Conservation (phyloP, 768 basidiomycete species). For the Boletus pseudo-olivaceus region DNA sequence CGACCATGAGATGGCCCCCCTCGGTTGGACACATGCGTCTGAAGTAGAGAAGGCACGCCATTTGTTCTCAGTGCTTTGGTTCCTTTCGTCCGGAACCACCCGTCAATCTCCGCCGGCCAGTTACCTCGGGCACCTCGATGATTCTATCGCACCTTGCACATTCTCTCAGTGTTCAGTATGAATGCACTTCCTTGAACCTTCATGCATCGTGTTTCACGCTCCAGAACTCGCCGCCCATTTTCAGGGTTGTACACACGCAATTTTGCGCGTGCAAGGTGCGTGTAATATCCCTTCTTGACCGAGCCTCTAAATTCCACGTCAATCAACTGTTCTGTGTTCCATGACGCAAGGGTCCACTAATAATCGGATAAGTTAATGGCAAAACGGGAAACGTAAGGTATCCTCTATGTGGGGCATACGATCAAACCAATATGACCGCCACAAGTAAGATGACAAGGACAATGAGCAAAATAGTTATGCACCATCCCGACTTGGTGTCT, state of each 20-base stretch:
- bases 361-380: conserved; percentile 15
- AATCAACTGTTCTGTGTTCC: neutral
- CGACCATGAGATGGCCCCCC: neutral
- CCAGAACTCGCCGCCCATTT: neutral
- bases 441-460: conserved; percentile 74
- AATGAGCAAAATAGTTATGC: conserved; percentile 79
- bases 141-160: neutral
- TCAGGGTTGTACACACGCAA: neutral
- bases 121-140: neutral
- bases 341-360: neutral
- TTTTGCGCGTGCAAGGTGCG: neutral
- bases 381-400: conserved; percentile 7
- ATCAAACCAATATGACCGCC: conserved; percentile 71
- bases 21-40: neutral
- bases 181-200: neutral
- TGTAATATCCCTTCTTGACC: neutral
- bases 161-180: neutral
- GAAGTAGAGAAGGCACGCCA: neutral
- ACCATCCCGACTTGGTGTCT: conserved; percentile 90
- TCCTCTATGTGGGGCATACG: neutral
- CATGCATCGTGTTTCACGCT: neutral
- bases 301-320: neutral
- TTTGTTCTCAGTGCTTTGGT: neutral
- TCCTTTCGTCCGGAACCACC: neutral
- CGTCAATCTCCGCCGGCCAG: neutral